A percentile compares a stretch with the other conserved stretches of the same genome.
phyloP scores from a whole-genome alignment of 805 yeast genomes.

The Metschnikowia henanensis region DNA sequence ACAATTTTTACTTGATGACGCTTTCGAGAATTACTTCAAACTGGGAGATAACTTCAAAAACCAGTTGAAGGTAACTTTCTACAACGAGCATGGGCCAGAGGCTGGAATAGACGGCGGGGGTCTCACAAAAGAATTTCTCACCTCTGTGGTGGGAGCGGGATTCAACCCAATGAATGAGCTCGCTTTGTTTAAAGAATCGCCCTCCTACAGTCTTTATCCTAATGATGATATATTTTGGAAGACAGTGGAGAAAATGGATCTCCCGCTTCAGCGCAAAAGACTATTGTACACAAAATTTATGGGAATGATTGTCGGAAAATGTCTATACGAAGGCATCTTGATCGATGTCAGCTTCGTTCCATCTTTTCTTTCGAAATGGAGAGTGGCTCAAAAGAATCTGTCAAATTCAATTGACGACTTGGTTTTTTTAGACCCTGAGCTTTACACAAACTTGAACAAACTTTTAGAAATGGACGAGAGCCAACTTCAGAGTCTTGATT shows the following conservation, averaged over 20 bases:
- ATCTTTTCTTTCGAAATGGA: constrained; percentile 73
- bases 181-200: constrained; percentile 42
- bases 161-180: constrained; percentile 42
- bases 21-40: constrained; percentile 56
- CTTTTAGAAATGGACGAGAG: constrained; percentile 53
- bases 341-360: constrained; percentile 86
- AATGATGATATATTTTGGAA: constrained; percentile 52
- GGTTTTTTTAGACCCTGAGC: constrained; percentile 62
- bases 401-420: constrained; percentile 79
- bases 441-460: constrained; percentile 65
- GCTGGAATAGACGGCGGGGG: constrained; percentile 99
- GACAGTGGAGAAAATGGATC: constrained; percentile 30
- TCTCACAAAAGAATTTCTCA: constrained; percentile 84
- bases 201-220: constrained; percentile 70
- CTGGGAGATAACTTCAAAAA: constrained; percentile 57
- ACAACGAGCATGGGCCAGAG: constrained; percentile 72
- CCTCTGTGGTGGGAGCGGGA: constrained; percentile 67
- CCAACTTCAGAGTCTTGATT: constrained; percentile 57
- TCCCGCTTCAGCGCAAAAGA: constrained; percentile 25
- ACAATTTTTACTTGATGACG: constrained; percentile 71
- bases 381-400: constrained; percentile 38
- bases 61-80: constrained; percentile 62
- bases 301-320: constrained; percentile 86
- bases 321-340: constrained; percentile 78
- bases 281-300: constrained; percentile 53